Base-by-base conservation (phyloP, 345 rosid genomes). In the Populus tremula region DNA sequence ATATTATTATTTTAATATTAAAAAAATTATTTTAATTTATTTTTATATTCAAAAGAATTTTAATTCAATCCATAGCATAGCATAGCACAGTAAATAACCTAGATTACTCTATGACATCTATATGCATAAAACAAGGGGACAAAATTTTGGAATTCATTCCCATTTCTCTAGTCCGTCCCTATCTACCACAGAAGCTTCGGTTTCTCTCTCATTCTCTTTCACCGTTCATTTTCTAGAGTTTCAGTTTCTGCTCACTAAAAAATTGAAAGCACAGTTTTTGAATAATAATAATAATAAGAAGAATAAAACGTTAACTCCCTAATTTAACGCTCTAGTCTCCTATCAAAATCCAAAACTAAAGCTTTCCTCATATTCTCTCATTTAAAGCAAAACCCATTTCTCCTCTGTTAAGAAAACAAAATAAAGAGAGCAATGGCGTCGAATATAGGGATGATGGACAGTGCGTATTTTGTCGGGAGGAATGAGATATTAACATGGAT, bases 401-500 rank as follows among this genome's bases (percentile, higher is more conserved):
- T 69, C 21, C 8, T 38, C 5, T 59, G 69, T 11, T 12, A 67
- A 18, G 39, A 29, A 17, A 17, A 9, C 31, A 31, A 39, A 33
- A 2, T 7, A 12, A 41, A 43, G 33, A 38, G 71, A 3, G 71
- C 71, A 76, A 94, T 96, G 99, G 93, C 99, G 64, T 81, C 92
- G 29, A 92, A 88, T 81, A 93, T 96, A 53, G 99, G 99, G 45
- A 96, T 92, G 92, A 96, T 96, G 98, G 98, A 93, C 76, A 87
- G 97, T 84, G 99, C 97, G 5, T 96, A 96, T 85, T 96, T 96
- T 69, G 99, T 96, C 59, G 99, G 99, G 41, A 87, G 99, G 80
- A 93, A 90, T 80, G 99, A 96, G 91, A 83, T 96, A 69, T 82
- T 96, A 73, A 85, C 94, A 12, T 93, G 99, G 99, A 92, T 96